A percentile compares a stretch with the other conserved stretches of the same genome.
Evolutionary conservation across 2,329 filamentous ascomycete genomes (phyloP).

Genomic region (Fusarium devonianum): DNA sequence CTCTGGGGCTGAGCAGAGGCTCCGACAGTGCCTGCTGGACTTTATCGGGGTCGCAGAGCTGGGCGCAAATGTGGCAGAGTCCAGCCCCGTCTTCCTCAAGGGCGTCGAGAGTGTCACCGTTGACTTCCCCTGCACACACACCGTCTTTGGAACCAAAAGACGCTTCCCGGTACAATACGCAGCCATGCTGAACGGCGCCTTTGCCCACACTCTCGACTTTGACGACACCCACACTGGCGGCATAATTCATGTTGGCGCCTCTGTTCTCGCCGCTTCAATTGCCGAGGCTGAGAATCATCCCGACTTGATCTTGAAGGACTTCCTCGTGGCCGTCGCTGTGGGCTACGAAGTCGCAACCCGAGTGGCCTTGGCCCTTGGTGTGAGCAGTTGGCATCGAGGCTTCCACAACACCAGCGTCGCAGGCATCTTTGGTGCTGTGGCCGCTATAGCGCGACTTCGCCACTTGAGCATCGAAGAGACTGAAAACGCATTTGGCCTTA

Average conservation of each 20-base stretch:
- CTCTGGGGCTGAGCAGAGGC: background rate
- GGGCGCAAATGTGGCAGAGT: background rate
- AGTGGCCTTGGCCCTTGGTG: background rate
- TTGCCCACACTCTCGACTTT: conserved; percentile 10
- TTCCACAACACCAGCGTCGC: conserved; percentile 11
- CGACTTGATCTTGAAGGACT: background rate
- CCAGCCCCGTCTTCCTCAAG: background rate
- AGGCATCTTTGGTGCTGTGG: conserved; percentile 14
- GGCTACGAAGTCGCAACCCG: conserved; percentile 13
- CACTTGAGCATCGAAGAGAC: background rate
- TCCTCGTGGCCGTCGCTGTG: conserved; percentile 7
- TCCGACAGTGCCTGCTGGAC: background rate
- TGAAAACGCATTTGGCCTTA: conserved; percentile 11
- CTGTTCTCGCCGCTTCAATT: background rate
- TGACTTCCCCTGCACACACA: background rate
- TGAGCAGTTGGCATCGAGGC: background rate
- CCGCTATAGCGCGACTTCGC: background rate
- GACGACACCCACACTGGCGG: conserved; percentile 7
- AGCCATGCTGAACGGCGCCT: conserved; percentile 6
- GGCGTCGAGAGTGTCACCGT: background rate
- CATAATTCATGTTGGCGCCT: background rate
- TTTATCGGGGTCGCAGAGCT: background rate
- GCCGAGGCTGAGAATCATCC: background rate
- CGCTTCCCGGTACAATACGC: conserved; percentile 7
- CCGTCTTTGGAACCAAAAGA: background rate